Conservation (phyloP, 805 yeast genomes). For the Isabelozyma pseudorhagii region DNA sequence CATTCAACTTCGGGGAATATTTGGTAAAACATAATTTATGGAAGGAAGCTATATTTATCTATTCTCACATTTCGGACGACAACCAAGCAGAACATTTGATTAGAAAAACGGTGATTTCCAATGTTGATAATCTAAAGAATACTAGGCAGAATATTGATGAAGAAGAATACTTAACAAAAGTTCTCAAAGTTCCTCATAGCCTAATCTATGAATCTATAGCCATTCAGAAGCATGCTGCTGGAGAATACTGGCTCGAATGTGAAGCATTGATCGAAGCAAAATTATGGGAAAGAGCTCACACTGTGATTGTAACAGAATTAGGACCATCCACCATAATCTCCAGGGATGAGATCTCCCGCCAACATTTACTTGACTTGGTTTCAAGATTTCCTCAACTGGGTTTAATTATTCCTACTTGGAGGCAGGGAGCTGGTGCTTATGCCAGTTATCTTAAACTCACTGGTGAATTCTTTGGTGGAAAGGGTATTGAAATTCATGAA, state of each 20-base stretch:
- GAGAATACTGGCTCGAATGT: constrained; percentile 58
- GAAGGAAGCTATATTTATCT: constrained; percentile 61
- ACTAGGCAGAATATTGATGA: constrained; percentile 15
- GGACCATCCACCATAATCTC: constrained; percentile 72
- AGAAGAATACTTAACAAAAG: constrained; percentile 33
- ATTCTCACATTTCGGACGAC: constrained; percentile 55
- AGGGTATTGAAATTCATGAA: constrained; percentile 8
- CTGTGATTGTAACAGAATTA: constrained; percentile 48
- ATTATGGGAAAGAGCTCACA: constrained; percentile 62
- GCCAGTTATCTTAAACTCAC: constrained; percentile 42
- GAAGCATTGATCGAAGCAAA: constrained; percentile 60
- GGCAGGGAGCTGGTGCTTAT: constrained; percentile 57
- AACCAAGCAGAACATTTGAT: constrained; percentile 40
- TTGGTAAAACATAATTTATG: constrained; percentile 46
- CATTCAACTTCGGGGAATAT: constrained; percentile 43
- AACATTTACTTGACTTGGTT: constrained; percentile 38
- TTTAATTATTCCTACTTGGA: constrained; percentile 45
- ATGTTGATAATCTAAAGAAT: constrained; percentile 27
- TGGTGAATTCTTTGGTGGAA: constrained; percentile 6
- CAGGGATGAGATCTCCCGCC: constrained; percentile 31
- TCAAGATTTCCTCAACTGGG: constrained; percentile 41
- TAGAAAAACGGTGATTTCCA: constrained; percentile 27
- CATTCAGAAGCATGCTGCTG: constrained; percentile 43
- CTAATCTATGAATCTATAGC: constrained; percentile 61
- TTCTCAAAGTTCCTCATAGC: constrained; percentile 46